Conservation (phyloP, 176 grass and related monocot species). For the Carex scoparia region DNA sequence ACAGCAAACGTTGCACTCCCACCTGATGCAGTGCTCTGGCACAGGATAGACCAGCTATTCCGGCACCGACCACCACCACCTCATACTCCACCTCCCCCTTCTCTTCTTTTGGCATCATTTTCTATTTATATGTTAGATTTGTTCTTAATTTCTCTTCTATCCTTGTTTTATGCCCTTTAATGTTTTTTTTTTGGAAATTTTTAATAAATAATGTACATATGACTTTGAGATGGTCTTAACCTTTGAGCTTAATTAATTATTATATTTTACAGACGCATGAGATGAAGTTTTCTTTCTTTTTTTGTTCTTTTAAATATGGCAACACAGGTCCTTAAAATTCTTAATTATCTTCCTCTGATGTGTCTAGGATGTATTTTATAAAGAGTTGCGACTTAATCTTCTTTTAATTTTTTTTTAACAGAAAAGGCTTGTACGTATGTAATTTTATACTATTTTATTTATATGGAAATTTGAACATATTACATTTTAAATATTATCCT, state of each 20-base stretch:
- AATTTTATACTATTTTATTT: not conserved
- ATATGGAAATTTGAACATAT: not conserved
- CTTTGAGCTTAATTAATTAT: not conserved
- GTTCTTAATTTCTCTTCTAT: not conserved
- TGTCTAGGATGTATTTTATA: not conserved
- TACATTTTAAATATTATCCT: not conserved
- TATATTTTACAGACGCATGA: not conserved
- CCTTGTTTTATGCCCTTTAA: not conserved
- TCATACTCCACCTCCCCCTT: slow-evolving; percentile 6
- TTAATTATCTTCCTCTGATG: not conserved
- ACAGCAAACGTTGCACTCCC: slow-evolving; percentile 13
- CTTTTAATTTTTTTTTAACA: not conserved
- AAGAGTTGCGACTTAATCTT: not conserved
- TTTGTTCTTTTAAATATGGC: not conserved
- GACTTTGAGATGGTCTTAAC: not conserved
- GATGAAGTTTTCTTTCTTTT: not conserved
- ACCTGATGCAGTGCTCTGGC: slow-evolving; percentile 13
- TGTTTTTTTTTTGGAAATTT: not conserved
- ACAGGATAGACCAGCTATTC: slow-evolving; percentile 20
- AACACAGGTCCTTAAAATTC: not conserved
- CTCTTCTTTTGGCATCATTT: not conserved
- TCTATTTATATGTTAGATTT: not conserved
- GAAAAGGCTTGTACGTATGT: not conserved
- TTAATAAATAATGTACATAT: not conserved
- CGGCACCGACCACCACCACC: slow-evolving; percentile 31